Conservation (phyloP, 2,329 filamentous ascomycete genomes). For the Cladophialophora exuberans region DNA sequence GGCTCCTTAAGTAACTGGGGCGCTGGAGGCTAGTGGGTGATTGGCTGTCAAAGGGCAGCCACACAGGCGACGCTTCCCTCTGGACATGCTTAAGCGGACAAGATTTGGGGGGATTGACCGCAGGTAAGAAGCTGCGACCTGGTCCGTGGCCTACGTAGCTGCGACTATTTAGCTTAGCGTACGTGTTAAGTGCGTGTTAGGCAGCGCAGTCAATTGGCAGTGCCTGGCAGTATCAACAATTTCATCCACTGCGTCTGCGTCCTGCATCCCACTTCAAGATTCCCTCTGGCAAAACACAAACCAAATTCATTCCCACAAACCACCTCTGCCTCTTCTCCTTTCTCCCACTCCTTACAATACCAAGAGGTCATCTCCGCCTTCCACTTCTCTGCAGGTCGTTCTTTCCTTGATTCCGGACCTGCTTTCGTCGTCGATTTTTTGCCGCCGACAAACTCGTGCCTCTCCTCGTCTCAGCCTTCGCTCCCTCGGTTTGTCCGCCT, state of each 20-base stretch:
- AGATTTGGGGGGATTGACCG: background rate
- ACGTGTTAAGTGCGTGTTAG: conserved; percentile 3
- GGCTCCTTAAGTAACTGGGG: no score
- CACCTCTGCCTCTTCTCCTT: conserved; percentile 4
- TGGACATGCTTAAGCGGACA: conserved; percentile 5
- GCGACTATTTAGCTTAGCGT: background rate
- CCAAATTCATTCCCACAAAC: conserved; percentile 17
- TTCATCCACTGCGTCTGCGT: no score
- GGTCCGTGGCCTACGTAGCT: background rate
- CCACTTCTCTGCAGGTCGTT: conserved; percentile 23
- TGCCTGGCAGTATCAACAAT: conserved; percentile 16
- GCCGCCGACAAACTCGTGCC: no score
- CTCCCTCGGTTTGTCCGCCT: conserved; percentile 18
- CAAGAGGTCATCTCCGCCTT: background rate
- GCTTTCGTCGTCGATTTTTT: conserved; percentile 3
- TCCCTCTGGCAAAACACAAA: conserved; percentile 18
- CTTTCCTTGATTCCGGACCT: conserved; percentile 33
- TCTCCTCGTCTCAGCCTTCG: conserved; percentile 13
- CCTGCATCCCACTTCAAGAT: conserved; percentile 22
- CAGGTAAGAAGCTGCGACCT: conserved; percentile 1
- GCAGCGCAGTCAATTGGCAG: conserved; percentile 9
- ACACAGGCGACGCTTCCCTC: background rate
- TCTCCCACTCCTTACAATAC: conserved; percentile 4
- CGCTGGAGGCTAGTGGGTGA: conserved; percentile 1
- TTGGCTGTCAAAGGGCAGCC: background rate